Conservation (phyloP, 1,139 yeast species). For the Scheffersomyces titani region DNA sequence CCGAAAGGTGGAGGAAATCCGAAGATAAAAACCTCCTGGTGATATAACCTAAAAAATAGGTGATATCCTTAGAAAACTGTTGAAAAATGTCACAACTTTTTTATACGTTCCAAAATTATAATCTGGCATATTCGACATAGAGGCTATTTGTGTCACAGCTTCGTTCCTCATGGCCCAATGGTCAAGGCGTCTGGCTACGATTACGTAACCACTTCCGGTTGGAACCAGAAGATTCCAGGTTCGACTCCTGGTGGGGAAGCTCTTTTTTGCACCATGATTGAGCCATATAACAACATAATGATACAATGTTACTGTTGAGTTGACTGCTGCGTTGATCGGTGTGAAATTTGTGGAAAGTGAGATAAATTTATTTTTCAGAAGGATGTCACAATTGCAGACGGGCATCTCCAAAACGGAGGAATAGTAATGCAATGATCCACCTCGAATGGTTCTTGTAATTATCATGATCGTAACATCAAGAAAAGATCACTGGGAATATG, state of each 20-base stretch:
- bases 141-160: slow-evolving; percentile 20
- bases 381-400: no score
- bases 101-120: no score
- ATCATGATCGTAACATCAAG: neutral
- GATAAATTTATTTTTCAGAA: neutral
- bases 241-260: slow-evolving; percentile 96
- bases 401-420: no score
- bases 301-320: neutral
- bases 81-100: no score
- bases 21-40: no score
- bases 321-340: neutral
- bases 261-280: slow-evolving; percentile 29
- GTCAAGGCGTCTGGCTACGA: slow-evolving; percentile 61
- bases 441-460: neutral
- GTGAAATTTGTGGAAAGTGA: neutral
- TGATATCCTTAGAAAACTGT: no score
- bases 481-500: neutral
- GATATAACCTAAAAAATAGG: no score
- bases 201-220: slow-evolving; percentile 45
- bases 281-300: neutral
- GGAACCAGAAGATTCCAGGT: slow-evolving; percentile 93
- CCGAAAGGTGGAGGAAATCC: no score
- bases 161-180: slow-evolving; percentile 61
- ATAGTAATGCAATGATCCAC: no score
- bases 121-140: neutral